Percentiles rank a stretch among this genome's conserved stretches.
Conservation (phyloP, 2,329 filamentous ascomycete species). For the Xylariaceae sp. region DNA sequence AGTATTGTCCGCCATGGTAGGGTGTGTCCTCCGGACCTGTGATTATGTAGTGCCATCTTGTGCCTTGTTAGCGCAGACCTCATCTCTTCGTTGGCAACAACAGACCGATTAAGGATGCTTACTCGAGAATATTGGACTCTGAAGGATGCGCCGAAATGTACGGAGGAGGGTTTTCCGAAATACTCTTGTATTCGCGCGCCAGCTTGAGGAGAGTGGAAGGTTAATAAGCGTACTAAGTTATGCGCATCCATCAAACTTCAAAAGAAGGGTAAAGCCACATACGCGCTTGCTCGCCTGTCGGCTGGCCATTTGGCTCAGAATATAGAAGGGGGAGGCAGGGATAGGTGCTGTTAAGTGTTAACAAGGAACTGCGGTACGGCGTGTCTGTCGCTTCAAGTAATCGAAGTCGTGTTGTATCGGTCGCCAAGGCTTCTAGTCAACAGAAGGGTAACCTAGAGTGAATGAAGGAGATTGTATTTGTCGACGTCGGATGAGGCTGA, state of each 20-base stretch:
- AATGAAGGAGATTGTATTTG: too few species aligned
- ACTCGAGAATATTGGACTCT: conserved; percentile 88
- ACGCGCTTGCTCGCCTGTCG: conserved; percentile 69
- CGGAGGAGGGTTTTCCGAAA: conserved; percentile 71
- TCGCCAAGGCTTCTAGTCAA: too few species aligned
- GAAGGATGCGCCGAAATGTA: conserved; percentile 87
- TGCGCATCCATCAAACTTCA: neutral
- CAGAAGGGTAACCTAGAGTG: too few species aligned
- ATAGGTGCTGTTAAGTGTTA: conserved; percentile 9
- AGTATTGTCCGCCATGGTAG: conserved; percentile 93
- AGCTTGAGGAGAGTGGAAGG: conserved; percentile 38
- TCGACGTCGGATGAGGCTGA: too few species aligned
- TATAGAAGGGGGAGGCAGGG: neutral
- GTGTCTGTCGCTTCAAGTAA: too few species aligned
- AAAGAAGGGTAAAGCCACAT: conserved; percentile 24
- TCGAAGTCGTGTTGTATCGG: too few species aligned
- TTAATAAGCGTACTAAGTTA: conserved; percentile 9
- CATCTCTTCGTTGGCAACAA: too few species aligned
- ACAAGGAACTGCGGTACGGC: conserved; percentile 18
- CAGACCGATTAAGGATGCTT: too few species aligned
- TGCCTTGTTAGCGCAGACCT: conserved; percentile 12
- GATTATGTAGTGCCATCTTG: conserved; percentile 88
- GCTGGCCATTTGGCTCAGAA: conserved; percentile 53
- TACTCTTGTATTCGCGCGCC: conserved; percentile 58
- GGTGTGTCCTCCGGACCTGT: conserved; percentile 91